phyloP scores from a whole-genome alignment of 2,329 filamentous ascomycete genomes.

The Setomelanomma holmii region DNA sequence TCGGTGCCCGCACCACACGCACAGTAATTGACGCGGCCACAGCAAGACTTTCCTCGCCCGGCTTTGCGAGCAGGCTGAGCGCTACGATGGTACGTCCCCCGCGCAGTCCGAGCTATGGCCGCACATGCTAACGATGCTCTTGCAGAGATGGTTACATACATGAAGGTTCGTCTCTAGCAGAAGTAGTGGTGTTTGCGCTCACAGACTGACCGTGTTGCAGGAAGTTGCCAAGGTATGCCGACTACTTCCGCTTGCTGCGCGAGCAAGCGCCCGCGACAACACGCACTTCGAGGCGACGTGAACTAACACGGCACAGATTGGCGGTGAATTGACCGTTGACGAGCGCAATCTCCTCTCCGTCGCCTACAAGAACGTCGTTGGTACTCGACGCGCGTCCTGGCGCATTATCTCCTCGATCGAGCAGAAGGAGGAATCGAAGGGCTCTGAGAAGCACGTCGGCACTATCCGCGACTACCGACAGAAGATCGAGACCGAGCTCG shows the following conservation, averaged over 20 bases:
- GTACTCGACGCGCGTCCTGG: conserved; percentile 97
- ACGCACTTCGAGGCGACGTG: conserved; percentile 9
- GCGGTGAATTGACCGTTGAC: conserved; percentile 72
- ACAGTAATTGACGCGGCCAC: conserved; percentile 37
- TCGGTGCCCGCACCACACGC: conserved; percentile 19
- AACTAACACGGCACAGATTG: conserved; percentile 58
- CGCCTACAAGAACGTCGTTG: conserved; percentile 99
- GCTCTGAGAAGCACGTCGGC: conserved; percentile 89
- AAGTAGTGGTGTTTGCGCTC: conserved; percentile 3
- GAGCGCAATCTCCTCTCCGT: conserved; percentile 93
- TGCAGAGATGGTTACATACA: conserved; percentile 95
- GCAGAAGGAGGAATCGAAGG: conserved; percentile 99
- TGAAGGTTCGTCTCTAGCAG: conserved; percentile 72
- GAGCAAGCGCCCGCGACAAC: conserved; percentile 26
- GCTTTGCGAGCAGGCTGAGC: conserved; percentile 99
- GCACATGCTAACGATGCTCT: conserved; percentile 44
- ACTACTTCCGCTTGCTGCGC: conserved; percentile 27
- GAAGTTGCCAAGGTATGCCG: conserved; percentile 87
- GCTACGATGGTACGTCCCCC: conserved; percentile 84
- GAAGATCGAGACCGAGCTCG: conserved; percentile 97
- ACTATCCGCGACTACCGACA: conserved; percentile 97
- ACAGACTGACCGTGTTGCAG: conserved; percentile 57
- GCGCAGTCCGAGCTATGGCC: conserved; percentile 17
- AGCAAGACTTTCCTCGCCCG: conserved; percentile 97
- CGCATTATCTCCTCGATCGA: conserved; percentile 99